Evolutionary conservation across 192 early-diverging fungal species (phyloP), one percentile per base, ranked within the genome.

Genomic region (Coemansia sp.): DNA sequence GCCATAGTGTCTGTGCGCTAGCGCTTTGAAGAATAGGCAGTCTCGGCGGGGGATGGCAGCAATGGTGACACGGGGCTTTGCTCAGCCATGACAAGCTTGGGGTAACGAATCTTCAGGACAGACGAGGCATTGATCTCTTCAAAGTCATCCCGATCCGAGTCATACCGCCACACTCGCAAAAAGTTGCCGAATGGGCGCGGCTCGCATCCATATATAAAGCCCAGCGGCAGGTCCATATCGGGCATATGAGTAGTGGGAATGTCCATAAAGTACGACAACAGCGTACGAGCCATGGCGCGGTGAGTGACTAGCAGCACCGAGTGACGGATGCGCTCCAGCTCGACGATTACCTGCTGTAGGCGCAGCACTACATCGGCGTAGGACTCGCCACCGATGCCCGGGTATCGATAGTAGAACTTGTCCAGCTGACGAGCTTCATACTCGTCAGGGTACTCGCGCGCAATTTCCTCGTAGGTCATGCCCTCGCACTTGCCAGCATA

Each of bases 381-480:
- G 19, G 91, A 93, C 80, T 98, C 97, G 40, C 96, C 96, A 41
- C 97, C 97, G 59, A 94, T 89, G 17, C 97, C 97, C 5, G 97
- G 96, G 75, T 98, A 99, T 27, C 97, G 88, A 67, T 96, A 97
- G 77, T 91, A 86, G 44, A 99, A 85, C 81, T 99, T 99, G 82
- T 94, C 91, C 41, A 84, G 80, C 70, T 87, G 83, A 24, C 95
- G 89, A n/a, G 87, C 90, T 31, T 81, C 79, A 67, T 84, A 96
- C 70, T 97, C 95, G 39, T 90, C 87, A 5, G 97, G 97, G 63
- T 90, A 92, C 22, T 76, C 46, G 56, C 74, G 48, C 58, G 94
- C 83, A 68, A 99, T 97, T 67, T 99, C 91, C 2, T 78, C 60
- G 63, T 92, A 91, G 1, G 92, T 90, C 83, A 92, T 87, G 36